These are phyloP conservation scores for Trichocladium uniseriatum DNA, from an alignment of 495 filamentous ascomycete genomes.

Conservation along the genomic window DNA sequence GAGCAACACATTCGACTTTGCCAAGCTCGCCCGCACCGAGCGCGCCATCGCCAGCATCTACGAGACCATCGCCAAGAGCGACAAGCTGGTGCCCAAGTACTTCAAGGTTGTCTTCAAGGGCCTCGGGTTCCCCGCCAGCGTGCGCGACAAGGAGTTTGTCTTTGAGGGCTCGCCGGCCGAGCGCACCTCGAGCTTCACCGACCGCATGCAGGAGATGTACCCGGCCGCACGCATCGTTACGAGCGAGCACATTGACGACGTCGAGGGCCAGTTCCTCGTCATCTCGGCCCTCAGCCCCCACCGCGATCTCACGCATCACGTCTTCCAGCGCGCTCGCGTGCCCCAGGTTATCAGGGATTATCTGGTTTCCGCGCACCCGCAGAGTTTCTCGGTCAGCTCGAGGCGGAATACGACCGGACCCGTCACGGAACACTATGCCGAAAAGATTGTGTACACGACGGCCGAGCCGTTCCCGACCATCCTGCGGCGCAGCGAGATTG, in stretches of 20 bases:
- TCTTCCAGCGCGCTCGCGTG: conserved; percentile 82
- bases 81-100: conserved; percentile 69
- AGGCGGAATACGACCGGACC: conserved; percentile 56
- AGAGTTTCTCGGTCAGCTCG: conserved; percentile 62
- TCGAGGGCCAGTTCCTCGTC: conserved; percentile 86
- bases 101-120: conserved; percentile 90
- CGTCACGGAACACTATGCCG: conserved; percentile 62
- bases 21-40: conserved; percentile 80
- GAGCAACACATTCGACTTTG: conserved; percentile 78
- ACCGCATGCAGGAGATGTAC: conserved; percentile 87
- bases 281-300: conserved; percentile 72
- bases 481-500: conserved; percentile 75
- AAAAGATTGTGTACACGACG: conserved; percentile 80
- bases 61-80: conserved; percentile 74
- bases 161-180: conserved; percentile 75
- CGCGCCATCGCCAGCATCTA: conserved; percentile 90
- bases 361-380: conserved; percentile 63
- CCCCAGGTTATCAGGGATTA: conserved; percentile 74
- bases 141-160: conserved; percentile 89
- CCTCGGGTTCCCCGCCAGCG: conserved; percentile 70
- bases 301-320: conserved; percentile 73
- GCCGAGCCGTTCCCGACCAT: conserved; percentile 88
- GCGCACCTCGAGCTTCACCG: conserved; percentile 70
- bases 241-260: conserved; percentile 60
- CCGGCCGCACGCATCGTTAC: conserved; percentile 76